Evolutionary conservation across 1,139 yeast genomes (phyloP).

Genomic region (Suhomyces ambrosiae): DNA sequence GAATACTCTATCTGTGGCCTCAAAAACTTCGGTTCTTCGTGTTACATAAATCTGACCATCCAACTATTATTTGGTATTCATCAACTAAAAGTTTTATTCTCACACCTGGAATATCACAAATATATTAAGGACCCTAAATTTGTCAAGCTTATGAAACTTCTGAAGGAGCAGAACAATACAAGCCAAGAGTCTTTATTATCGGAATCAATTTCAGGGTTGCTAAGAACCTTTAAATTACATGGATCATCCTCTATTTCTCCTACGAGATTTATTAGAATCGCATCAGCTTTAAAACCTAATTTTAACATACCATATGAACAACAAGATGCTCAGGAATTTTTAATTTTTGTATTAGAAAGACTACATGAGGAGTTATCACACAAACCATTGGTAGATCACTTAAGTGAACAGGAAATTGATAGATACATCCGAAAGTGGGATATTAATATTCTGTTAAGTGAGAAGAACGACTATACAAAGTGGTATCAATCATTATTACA

Average conservation of each 20-base stretch:
- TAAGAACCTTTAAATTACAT: conserved; percentile 49
- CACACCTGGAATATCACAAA: conserved; percentile 42
- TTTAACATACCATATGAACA: conserved; percentile 70
- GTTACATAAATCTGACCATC: conserved; percentile 70
- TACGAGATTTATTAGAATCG: conserved; percentile 57
- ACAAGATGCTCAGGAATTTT: conserved; percentile 78
- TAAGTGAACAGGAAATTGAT: conserved; percentile 24
- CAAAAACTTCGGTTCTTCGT: conserved; percentile 68
- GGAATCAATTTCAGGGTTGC: conserved; percentile 47
- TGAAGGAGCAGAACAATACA: conserved; percentile 26
- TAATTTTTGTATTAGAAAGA: conserved; percentile 64
- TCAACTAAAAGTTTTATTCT: conserved; percentile 42
- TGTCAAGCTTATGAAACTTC: conserved; percentile 22
- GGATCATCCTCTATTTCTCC: conserved; percentile 70
- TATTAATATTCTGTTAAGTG: conserved; percentile 32
- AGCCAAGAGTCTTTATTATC: conserved; percentile 39
- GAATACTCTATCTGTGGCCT: conserved; percentile 63
- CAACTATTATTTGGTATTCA: conserved; percentile 64
- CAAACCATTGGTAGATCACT: conserved; percentile 24
- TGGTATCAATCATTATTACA: conserved; percentile 59
- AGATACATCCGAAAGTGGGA: conserved; percentile 35
- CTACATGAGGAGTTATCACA: conserved; percentile 65
- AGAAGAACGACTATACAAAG: conserved; percentile 53
- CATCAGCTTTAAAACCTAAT: conserved; percentile 61
- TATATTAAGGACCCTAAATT: conserved; percentile 40